phyloP scores from a whole-genome alignment of 2,329 filamentous ascomycete species.

The Periconia digitata region DNA sequence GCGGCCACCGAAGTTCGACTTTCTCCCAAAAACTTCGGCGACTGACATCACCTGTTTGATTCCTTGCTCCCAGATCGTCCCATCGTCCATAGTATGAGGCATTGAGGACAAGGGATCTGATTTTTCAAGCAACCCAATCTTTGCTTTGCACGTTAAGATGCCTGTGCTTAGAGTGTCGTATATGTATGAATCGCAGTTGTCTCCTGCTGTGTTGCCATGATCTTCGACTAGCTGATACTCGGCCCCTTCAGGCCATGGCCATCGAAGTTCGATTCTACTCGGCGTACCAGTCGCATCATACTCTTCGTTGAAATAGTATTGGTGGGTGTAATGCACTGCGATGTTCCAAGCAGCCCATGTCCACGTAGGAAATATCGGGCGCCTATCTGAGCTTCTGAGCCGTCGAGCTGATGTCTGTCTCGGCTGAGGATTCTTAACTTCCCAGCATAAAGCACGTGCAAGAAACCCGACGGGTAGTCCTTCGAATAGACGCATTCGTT shows the following conservation, averaged over 20 bases:
- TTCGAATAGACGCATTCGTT: neutral
- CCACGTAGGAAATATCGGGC: neutral
- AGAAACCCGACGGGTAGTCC: neutral
- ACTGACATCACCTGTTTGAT: neutral
- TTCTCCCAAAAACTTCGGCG: neutral
- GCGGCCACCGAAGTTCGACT: neutral
- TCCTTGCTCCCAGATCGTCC: neutral
- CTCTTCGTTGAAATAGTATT: neutral
- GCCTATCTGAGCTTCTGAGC: neutral
- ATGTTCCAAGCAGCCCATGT: constrained; percentile 1
- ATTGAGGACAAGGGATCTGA: neutral
- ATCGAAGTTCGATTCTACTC: neutral
- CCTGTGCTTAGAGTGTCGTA: neutral
- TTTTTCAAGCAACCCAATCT: neutral
- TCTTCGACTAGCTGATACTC: neutral
- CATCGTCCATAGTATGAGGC: constrained; percentile 1
- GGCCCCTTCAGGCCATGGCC: neutral
- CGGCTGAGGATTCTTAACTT: neutral
- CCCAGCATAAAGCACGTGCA: constrained; percentile 1
- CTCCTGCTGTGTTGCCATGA: neutral
- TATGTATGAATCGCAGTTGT: neutral
- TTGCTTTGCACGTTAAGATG: neutral
- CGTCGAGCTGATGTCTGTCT: neutral
- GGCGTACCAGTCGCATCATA: neutral
- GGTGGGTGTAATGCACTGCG: neutral